Evolutionary conservation across 1,284 basidiomycete genomes (phyloP), one percentile per base, ranked within the genome.

Genomic region (Boletus subluridellus): DNA sequence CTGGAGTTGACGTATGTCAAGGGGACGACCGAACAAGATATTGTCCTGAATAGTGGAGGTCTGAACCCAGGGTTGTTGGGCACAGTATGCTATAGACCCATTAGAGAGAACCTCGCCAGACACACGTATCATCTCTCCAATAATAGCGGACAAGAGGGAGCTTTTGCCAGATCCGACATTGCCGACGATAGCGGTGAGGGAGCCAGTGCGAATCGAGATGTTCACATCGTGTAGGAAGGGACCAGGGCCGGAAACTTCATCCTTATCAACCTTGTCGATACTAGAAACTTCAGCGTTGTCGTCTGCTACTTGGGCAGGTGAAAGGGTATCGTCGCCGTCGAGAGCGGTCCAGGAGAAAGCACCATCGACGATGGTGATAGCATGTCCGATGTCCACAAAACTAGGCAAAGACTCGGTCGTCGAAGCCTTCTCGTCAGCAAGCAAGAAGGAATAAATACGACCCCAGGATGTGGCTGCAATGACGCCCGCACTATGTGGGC

Each of bases 61-160:
- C 61, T 73, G 80, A 64, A 85, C 79, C 82, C 82, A 87, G 0
- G 85, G 78, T 14, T 79, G 79, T 68, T 87, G 85, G 14, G 81
- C 77, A 50, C 80, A 80, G 72, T 85, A 86, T 3, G 84, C 82
- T 17, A 84, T 74, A 14, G 82, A 63, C 79, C 81, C 60, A 73
- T 73, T 48, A 15, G 80, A 83, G 82, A 15, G 79, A 78, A n/a
- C 78, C 75, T 70, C 84, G 46, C 80, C 80, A 35, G 72, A 69
- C 12, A 76, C 74, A 44, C 75, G 68, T 47, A 76, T 65, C 80
- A 82, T 82, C 63, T 82, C 81, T 48, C 85, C 85, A 17, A 86
- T 68, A 17, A 80, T 72, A 21, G 77, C 76, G 4, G 74, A 75
- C 34, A 82, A 65, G 46, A 81, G 66, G 5, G 78, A 78, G 8